Base-by-base conservation (phyloP, 352 stramenopile genomes). In the Globisporangium paddicum region DNA sequence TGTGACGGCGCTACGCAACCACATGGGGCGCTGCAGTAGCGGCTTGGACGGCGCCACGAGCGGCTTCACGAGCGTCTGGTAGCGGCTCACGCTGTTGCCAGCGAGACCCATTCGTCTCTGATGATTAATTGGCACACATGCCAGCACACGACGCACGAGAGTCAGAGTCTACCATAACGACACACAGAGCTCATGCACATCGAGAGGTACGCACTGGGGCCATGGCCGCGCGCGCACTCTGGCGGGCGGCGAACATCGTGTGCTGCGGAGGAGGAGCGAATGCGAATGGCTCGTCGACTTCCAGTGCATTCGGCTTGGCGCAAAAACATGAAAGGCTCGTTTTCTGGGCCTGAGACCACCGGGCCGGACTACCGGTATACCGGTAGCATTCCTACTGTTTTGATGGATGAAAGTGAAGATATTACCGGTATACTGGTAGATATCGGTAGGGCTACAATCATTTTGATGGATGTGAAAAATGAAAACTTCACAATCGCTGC, bases 61-160 rank as follows among this genome's bases (percentile, higher is more conserved):
- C 1, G 80, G 77, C 55, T 77, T 79, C 34, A 68, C 66, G 42
- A 90, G 77, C 40, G 77, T 89, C 64, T 90, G 81, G 60, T 82
- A 89, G 53, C 75, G 75, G 52, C 70, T 87, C 57, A 37, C 28
- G 8, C 28, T 58, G 55, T 13, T 55, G 16, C 42, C 25, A 16
- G 54, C 34, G 37, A 58, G 48, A 5, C 37, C 57, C 14, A 45
- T 26, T 23, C 57, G 47, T n/a, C 16, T 50, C 57, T 63, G 45
- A 18, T n/a, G n/a, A n/a, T n/a, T n/a, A n/a, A n/a, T n/a, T 51
- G 46, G 23, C 26, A 38, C 30, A 10, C 26, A 38, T 13, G 30
- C 45, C 30, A 23, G 28, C 34, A 18, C 21, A 23, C 13, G n/a
- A n/a, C n/a, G n/a, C n/a, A n/a, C 11, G 23, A 48, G 21, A 0